Evolutionary conservation across 1,139 yeast species (phyloP), one percentile per base, ranked within the genome.

Genomic region (Starmera stellimalicola): DNA sequence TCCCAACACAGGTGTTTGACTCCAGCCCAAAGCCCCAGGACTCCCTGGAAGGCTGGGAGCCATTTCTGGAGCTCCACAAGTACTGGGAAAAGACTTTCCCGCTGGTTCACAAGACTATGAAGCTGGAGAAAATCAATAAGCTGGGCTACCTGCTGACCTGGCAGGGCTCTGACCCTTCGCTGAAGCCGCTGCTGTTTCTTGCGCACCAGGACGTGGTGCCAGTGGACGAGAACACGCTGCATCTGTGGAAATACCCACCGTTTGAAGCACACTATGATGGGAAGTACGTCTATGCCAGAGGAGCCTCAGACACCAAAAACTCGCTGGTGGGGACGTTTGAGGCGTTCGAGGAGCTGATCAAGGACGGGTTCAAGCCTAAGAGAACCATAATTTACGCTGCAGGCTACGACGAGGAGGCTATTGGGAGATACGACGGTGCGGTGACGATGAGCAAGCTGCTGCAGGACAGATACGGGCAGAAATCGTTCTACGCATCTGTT

Each of bases 121-220:
- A 63, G 34, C 60, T 76, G 22, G 76, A 74, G 32, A 64, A 60
- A 24, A 75, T 82, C 33, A 82, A 83, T 49, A 66, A 73, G 25
- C 70, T 74, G 42, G 91, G 87, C 1, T 59, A 83, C 38, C 67
- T 83, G 15, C 74, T 65, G 50, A 68, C 77, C 18, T 78, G 84
- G 79, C 58, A 70, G 43, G 94, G 94, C 16, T 50, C 70, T 0
- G 58, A 75, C 38, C 29, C 52, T 6, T 39, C 49, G 3, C 59
- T 77, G 46, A 76, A 78, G 52, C 94, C 94, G 6, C 43, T 77
- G n/a, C 51, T 83, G 54, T 60, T 82, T 29, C 69, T 77, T 56
- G 87, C 91, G 3, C 95, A 84, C 54, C 84, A 77, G 52, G 94
- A 83, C 51, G 83, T 79, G 5, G 94, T 84, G 11, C 94, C 94